Conservation (phyloP, 2,329 filamentous ascomycete species). For the Paraphaeosphaeria sporulosa region DNA sequence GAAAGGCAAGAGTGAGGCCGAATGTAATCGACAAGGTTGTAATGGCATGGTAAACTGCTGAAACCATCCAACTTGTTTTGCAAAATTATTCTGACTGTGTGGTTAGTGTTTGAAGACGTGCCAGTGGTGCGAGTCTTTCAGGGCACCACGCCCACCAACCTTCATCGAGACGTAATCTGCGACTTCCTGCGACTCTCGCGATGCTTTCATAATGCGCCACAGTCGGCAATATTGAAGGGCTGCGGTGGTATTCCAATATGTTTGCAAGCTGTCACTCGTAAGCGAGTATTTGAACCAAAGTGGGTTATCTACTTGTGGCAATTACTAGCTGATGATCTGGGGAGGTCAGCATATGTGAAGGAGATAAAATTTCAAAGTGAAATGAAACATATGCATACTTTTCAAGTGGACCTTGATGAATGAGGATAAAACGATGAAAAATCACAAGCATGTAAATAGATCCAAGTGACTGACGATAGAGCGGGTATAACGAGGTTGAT, state of each 20-base stretch:
- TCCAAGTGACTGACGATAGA: background rate
- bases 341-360: background rate
- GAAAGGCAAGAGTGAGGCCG: background rate
- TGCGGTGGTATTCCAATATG: background rate
- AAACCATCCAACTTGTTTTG: background rate
- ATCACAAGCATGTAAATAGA: too few relatives aligned
- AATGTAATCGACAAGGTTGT: background rate
- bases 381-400: background rate
- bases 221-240: too few relatives aligned
- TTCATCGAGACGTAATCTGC: background rate
- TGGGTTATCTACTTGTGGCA: background rate
- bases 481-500: background rate
- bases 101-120: background rate
- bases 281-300: background rate
- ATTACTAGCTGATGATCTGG: background rate
- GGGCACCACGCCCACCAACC: background rate
- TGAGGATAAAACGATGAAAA: background rate
- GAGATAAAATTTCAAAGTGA: too few relatives aligned
- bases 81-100: background rate
- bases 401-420: background rate
- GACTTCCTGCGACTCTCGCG: background rate
- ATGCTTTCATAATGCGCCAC: background rate
- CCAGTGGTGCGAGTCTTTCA: background rate
- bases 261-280: background rate
- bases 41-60: background rate